Percentiles rank a stretch among this genome's conserved stretches.
phyloP scores from a whole-genome alignment of 805 yeast genomes.

The fission yeast (Schizosaccharomyces pombe) region ASM294v3 CU329670.1:2189501-2190000 shows the following conservation, averaged over 20 bases:
- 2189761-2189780: not conserved
- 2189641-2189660: not conserved
- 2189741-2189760: not conserved
- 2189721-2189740: not conserved
- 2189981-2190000: not conserved
- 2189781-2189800: not conserved
- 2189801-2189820: not conserved
- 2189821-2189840: not conserved
- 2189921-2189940: not conserved
- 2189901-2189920: slow-evolving; percentile 4
- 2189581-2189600: not conserved
- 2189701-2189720: not conserved
- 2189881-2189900: not conserved
- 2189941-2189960: not conserved
- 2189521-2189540: not conserved
- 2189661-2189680: not conserved
- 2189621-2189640: not conserved
- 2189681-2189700: not conserved
- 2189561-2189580: not conserved
- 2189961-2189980: not conserved
- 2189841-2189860: not conserved
- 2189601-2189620: not conserved
- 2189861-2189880: not conserved
- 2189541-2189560: not conserved
- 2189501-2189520: not conserved